Conservation (phyloP, 148 eudicot genomes). For the Arctostaphylos glauca region DNA sequence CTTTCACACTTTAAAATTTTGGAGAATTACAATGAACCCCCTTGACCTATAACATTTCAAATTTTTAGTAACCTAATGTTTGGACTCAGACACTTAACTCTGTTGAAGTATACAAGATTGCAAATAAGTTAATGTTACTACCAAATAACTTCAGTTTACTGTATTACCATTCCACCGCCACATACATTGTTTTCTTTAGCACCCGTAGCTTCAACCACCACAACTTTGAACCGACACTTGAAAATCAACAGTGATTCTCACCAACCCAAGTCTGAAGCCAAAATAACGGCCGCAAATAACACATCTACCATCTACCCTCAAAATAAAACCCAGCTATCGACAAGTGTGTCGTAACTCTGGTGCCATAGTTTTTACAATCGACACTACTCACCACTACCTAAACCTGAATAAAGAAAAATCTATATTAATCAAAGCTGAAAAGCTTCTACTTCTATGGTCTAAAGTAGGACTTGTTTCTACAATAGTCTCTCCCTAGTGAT, state of each 20-base stretch:
- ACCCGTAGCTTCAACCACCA: no score
- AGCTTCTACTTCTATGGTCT: no score
- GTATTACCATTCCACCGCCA: no score
- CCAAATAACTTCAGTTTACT: no score
- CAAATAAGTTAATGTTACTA: background rate
- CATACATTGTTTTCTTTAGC: no score
- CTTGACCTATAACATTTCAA: background rate
- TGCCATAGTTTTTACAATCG: background rate
- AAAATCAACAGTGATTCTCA: no score
- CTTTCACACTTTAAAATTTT: background rate
- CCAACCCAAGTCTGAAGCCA: background rate
- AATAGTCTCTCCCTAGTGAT: no score
- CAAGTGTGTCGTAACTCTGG: background rate
- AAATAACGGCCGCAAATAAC: background rate
- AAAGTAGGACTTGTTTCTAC: no score
- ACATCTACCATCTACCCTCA: background rate
- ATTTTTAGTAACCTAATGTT: no score
- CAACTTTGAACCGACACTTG: no score
- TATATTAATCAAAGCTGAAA: no score
- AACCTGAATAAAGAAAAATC: no score
- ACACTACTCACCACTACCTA: background rate
- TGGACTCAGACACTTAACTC: background rate
- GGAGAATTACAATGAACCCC: background rate
- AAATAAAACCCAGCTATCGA: background rate
- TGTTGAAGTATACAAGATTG: background rate